Percentiles rank a stretch among this genome's conserved stretches.
phyloP scores from a whole-genome alignment of 805 yeast species.

The Wickerhamiella spandovensis region DNA sequence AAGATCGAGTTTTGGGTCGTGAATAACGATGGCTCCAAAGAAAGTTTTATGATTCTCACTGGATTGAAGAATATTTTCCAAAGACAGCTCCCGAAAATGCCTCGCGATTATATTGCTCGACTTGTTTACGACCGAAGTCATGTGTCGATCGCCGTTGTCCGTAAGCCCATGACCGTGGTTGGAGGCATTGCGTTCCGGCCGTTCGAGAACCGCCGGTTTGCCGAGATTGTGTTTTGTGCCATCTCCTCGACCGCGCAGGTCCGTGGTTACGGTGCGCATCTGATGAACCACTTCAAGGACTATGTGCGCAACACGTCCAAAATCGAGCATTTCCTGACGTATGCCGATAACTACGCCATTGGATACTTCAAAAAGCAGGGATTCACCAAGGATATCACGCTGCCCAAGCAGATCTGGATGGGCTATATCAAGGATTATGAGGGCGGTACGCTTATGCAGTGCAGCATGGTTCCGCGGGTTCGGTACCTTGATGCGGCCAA shows the following conservation, averaged over 20 bases:
- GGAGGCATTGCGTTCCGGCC: conserved; percentile 98
- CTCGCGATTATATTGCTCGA: conserved; percentile 88
- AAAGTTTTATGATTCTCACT: conserved; percentile 79
- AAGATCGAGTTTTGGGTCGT: conserved; percentile 92
- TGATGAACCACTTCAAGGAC: conserved; percentile 95
- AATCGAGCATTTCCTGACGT: conserved; percentile 75
- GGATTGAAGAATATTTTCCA: conserved; percentile 94
- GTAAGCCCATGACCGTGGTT: conserved; percentile 87
- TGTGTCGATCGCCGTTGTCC: conserved; percentile 87
- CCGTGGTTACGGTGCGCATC: conserved; percentile 95
- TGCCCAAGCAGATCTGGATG: conserved; percentile 85
- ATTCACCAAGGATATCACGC: conserved; percentile 83
- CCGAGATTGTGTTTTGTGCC: conserved; percentile 98
- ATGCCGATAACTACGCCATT: conserved; percentile 97
- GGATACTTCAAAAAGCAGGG: conserved; percentile 98
- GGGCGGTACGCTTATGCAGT: conserved; percentile 98
- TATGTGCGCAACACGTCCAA: conserved; percentile 82
- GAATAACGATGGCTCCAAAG: conserved; percentile 81
- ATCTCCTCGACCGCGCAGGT: conserved; percentile 96
- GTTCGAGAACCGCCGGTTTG: conserved; percentile 78
- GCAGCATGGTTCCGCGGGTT: conserved; percentile 79
- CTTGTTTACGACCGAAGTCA: conserved; percentile 91
- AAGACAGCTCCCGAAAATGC: conserved; percentile 97
- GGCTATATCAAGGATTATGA: conserved; percentile 98
- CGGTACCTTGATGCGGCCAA: conserved; percentile 83